These are phyloP conservation scores for Lentinula edodes DNA, from an alignment of 768 basidiomycete species.

Conservation along the genomic window DNA sequence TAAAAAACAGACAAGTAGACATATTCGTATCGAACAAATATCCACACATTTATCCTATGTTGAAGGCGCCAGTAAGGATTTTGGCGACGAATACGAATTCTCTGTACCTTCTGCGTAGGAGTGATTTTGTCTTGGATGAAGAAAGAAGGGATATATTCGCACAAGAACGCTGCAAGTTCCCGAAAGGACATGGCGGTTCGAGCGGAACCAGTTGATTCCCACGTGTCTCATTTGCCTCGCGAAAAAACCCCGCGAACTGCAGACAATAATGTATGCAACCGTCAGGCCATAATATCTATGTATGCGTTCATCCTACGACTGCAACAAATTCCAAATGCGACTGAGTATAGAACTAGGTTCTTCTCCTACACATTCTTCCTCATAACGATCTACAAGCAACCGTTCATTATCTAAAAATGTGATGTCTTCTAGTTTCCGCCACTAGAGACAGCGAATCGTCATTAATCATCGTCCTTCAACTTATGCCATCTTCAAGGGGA, in stretches of 20 bases:
- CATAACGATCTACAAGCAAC: constrained; percentile 36
- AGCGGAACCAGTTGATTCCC: no score
- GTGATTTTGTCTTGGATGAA: neutral
- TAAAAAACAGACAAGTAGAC: no score
- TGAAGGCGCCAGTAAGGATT: neutral
- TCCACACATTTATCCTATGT: no score
- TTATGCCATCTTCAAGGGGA: neutral
- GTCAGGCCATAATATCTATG: no score
- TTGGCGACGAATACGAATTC: neutral
- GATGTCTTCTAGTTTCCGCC: constrained; percentile 30
- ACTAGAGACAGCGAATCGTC: constrained; percentile 21
- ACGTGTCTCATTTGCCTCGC: no score
- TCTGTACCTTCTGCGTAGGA: neutral
- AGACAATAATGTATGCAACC: no score
- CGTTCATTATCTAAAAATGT: constrained; percentile 44
- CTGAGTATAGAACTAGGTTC: neutral
- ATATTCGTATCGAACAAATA: no score
- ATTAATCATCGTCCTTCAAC: neutral
- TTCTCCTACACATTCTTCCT: constrained; percentile 18
- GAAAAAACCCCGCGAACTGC: no score
- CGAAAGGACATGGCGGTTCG: no score
- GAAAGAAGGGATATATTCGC: neutral
- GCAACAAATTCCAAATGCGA: constrained; percentile 19
- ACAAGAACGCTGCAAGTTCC: no score
- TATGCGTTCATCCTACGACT: neutral